Conservation (phyloP, 1,284 basidiomycete genomes). For the Boletus coffeatus region DNA sequence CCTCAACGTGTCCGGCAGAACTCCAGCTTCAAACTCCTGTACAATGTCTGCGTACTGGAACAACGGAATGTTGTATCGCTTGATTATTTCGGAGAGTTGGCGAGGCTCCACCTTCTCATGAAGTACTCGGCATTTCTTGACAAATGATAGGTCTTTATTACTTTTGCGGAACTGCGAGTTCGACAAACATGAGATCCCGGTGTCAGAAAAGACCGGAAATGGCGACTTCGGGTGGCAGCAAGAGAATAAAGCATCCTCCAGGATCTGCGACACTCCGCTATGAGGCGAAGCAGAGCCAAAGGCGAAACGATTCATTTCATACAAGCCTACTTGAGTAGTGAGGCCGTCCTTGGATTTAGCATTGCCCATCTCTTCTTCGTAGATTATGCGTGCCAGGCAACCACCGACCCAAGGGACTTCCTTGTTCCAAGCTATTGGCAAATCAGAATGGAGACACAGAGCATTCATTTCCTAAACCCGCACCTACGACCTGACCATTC, state of each 20-base stretch:
- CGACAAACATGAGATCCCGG: constrained; percentile 47
- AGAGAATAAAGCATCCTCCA: constrained; percentile 81
- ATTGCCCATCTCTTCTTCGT: constrained; percentile 73
- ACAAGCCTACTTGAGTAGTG: constrained; percentile 56
- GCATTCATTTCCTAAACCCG: constrained; percentile 15
- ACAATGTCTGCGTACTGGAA: constrained; percentile 84
- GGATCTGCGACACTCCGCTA: constrained; percentile 62
- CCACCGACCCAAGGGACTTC: constrained; percentile 83
- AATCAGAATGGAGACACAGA: background rate
- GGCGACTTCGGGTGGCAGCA: constrained; percentile 35
- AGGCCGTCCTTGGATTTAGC: constrained; percentile 39
- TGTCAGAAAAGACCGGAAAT: constrained; percentile 50
- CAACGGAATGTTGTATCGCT: constrained; percentile 53
- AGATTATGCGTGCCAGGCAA: constrained; percentile 75
- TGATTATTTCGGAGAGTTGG: constrained; percentile 44
- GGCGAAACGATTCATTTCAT: constrained; percentile 84
- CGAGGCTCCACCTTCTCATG: constrained; percentile 36
- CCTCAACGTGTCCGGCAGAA: constrained; percentile 69
- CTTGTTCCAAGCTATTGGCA: constrained; percentile 70
- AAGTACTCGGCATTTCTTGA: constrained; percentile 10
- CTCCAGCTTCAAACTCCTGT: constrained; percentile 69
- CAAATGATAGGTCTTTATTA: constrained; percentile 4
- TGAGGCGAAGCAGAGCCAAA: constrained; percentile 84
- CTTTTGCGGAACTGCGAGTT: constrained; percentile 1
- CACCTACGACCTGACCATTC: constrained; percentile 70